Evolutionary conservation across 306 rosid species (phyloP).

Genomic region (Sicyos baderoa): DNA sequence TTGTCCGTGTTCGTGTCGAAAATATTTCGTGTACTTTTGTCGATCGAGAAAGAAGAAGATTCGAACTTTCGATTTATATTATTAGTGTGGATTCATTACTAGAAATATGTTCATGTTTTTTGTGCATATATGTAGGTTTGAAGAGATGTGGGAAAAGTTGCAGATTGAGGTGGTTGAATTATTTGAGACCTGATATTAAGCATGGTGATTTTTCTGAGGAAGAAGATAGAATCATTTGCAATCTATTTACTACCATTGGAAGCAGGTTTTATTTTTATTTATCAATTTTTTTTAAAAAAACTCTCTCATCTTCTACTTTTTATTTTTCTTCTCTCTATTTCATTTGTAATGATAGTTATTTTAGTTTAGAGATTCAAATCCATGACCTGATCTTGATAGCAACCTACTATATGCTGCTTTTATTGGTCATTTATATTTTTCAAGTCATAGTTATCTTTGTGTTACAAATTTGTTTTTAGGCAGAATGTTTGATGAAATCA

Average conservation of each 20-base stretch:
- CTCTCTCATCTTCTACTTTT: not conserved
- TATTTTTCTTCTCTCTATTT: not conserved
- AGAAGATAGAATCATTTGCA: conserved; percentile 70
- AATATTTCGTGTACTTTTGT: not conserved
- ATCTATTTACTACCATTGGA: conserved; percentile 79
- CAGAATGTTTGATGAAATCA: not conserved
- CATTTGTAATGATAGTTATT: not conserved
- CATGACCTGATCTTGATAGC: too few species aligned
- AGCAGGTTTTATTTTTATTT: conserved; percentile 51
- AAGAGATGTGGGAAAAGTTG: conserved; percentile 95
- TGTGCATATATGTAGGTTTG: conserved; percentile 41
- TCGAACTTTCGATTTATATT: not conserved
- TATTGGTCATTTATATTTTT: too few species aligned
- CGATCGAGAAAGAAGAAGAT: not conserved
- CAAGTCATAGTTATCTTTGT: conserved; percentile 1
- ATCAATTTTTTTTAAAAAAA: too few species aligned
- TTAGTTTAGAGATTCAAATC: too few species aligned
- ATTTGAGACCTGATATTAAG: conserved; percentile 83
- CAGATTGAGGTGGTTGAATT: conserved; percentile 89
- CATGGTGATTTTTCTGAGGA: conserved; percentile 83
- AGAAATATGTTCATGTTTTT: not conserved
- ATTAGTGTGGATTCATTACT: too few species aligned
- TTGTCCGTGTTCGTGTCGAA: not conserved
- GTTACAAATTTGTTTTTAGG: not conserved
- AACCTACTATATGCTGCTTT: too few species aligned